Evolutionary conservation across 768 basidiomycete genomes (phyloP).

Genomic region (Lactifluus hygrophoroides): DNA sequence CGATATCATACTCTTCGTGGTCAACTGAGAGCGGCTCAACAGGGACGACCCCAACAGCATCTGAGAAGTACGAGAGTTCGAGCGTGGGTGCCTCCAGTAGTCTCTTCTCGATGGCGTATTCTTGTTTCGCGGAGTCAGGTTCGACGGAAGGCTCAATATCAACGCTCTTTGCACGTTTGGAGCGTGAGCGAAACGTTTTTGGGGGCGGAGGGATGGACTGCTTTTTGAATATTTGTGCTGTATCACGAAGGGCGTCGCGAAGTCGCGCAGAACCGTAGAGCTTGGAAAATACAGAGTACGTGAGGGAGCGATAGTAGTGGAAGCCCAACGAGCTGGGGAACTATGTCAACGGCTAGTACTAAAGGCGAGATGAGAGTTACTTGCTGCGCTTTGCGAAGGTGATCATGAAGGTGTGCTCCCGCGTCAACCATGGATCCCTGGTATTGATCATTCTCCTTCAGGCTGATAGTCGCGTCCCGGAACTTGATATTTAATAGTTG

Average conservation of each 20-base stretch:
- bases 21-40: slow-evolving; percentile 23
- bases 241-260: background rate
- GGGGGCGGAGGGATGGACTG: background rate
- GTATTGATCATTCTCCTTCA: slow-evolving; percentile 71
- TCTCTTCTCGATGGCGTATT: slow-evolving; percentile 85
- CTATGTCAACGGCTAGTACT: background rate
- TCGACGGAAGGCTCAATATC: slow-evolving; percentile 51
- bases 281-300: slow-evolving; percentile 15
- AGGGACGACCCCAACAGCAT: slow-evolving; percentile 74
- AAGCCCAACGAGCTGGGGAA: slow-evolving; percentile 13
- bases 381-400: slow-evolving; percentile 39
- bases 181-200: slow-evolving; percentile 19
- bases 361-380: too few species aligned
- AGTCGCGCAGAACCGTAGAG: slow-evolving; percentile 16
- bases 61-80: slow-evolving; percentile 81
- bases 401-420: slow-evolving; percentile 54
- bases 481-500: slow-evolving; percentile 69
- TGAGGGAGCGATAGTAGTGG: slow-evolving; percentile 12
- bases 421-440: slow-evolving; percentile 54
- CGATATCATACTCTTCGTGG: slow-evolving; percentile 47
- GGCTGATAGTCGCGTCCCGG: slow-evolving; percentile 50
- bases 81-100: slow-evolving; percentile 69
- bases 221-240: background rate
- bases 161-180: slow-evolving; percentile 27
- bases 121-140: slow-evolving; percentile 46